Percentiles rank a stretch among this genome's conserved stretches.
Evolutionary conservation across 129 eudicot species (phyloP).

Genomic region (Flaveria bidentis): DNA sequence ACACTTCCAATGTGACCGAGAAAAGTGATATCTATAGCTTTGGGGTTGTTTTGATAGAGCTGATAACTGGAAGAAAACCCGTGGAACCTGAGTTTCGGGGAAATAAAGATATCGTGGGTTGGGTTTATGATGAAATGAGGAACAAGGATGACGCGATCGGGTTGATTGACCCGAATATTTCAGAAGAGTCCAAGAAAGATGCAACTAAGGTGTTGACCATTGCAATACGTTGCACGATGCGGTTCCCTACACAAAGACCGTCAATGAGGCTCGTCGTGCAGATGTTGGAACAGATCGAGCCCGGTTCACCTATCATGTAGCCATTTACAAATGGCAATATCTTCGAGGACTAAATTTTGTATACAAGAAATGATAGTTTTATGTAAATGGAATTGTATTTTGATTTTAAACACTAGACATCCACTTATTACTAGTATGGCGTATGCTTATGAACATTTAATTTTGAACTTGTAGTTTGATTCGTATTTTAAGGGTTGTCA

Average conservation of each 20-base stretch:
- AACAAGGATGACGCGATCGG: constrained; percentile 22
- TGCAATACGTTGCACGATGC: constrained; percentile 61
- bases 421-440: no score
- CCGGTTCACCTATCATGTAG: constrained; percentile 23
- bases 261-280: constrained; percentile 72
- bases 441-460: no score
- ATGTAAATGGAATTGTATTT: neutral
- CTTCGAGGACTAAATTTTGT: constrained; percentile 16
- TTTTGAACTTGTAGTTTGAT: no score
- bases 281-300: constrained; percentile 58
- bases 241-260: constrained; percentile 57
- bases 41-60: constrained; percentile 68
- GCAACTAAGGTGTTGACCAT: constrained; percentile 47
- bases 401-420: no score
- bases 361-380: neutral
- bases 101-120: constrained; percentile 50
- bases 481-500: no score
- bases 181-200: constrained; percentile 34
- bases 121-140: constrained; percentile 45
- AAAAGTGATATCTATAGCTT: constrained; percentile 71
- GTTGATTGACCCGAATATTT: constrained; percentile 48
- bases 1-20: constrained; percentile 53
- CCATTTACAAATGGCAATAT: constrained; percentile 18
- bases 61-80: constrained; percentile 63
- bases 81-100: constrained; percentile 56